A percentile compares a stretch with the other conserved stretches of the same genome.
Conservation (phyloP, 176 grass and related monocot species). For the Carex scoparia region DNA sequence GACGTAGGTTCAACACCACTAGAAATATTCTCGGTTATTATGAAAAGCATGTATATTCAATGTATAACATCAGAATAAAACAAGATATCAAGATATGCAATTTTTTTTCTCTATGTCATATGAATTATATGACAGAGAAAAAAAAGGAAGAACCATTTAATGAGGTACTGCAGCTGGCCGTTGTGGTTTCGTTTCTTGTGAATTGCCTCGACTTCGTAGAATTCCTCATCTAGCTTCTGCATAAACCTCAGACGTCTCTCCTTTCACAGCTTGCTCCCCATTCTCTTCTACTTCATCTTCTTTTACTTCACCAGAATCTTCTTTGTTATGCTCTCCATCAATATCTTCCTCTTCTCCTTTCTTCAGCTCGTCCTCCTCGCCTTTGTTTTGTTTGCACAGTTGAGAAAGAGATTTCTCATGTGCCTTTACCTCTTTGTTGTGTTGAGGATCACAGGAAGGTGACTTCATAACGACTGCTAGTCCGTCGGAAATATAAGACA, state of each 20-base stretch:
- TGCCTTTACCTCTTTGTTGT: neutral
- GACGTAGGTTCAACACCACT: no score
- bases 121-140: neutral
- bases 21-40: no score
- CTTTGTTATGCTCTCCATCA: neutral
- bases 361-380: no score
- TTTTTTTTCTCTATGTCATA: no score
- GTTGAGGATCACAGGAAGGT: neutral
- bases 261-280: neutral
- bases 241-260: neutral
- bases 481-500: neutral
- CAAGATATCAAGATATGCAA: no score
- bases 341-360: neutral
- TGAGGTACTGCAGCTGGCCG: slow-evolving; percentile 74
- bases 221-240: neutral
- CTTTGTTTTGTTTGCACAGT: no score
- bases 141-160: slow-evolving; percentile 58
- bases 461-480: neutral
- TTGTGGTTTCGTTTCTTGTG: slow-evolving; percentile 51
- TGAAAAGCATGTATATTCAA: no score
- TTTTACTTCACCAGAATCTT: no score
- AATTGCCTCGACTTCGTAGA: slow-evolving; percentile 86
- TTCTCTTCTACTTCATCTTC: neutral
- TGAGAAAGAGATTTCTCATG: neutral
- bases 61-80: neutral